These are phyloP conservation scores for Annulohypoxylon moriforme DNA, from an alignment of 495 filamentous ascomycete genomes.

Conservation along the genomic window DNA sequence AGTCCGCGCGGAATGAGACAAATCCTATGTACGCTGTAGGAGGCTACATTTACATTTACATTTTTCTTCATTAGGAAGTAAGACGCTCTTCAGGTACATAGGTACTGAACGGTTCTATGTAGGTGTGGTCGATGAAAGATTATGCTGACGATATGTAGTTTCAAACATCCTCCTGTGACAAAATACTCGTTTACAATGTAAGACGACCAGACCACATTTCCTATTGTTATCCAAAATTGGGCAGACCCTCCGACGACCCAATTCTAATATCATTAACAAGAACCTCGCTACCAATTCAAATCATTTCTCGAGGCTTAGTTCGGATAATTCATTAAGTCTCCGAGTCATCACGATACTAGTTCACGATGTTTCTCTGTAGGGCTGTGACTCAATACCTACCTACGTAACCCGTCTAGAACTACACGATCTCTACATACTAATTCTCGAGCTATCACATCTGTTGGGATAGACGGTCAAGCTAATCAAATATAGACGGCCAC, in stretches of 20 bases:
- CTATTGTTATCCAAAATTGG: neutral
- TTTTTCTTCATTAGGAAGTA: conserved; percentile 14
- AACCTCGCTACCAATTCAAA: conserved; percentile 17
- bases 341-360: conserved; percentile 26
- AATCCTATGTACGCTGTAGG: neutral
- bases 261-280: neutral
- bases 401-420: conserved; percentile 7
- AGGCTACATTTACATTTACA: neutral
- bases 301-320: conserved; percentile 8
- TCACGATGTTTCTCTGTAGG: conserved; percentile 17
- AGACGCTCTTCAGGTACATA: neutral
- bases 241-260: conserved; percentile 3
- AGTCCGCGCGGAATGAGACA: conserved; percentile 20
- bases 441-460: neutral
- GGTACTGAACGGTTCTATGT: neutral
- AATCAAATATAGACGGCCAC: conserved; percentile 25
- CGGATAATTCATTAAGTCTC: conserved; percentile 34
- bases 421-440: conserved; percentile 3
- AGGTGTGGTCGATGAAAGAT: conserved; percentile 6
- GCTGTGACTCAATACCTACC: conserved; percentile 1
- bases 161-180: neutral
- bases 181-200: neutral
- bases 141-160: neutral
- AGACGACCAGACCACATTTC: neutral
- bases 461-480: conserved; percentile 16